Percentiles rank a stretch among this genome's conserved stretches.
These are phyloP conservation scores for Penicillium corylophilum DNA, from an alignment of 2,329 filamentous ascomycete genomes.

Conservation along the genomic window DNA sequence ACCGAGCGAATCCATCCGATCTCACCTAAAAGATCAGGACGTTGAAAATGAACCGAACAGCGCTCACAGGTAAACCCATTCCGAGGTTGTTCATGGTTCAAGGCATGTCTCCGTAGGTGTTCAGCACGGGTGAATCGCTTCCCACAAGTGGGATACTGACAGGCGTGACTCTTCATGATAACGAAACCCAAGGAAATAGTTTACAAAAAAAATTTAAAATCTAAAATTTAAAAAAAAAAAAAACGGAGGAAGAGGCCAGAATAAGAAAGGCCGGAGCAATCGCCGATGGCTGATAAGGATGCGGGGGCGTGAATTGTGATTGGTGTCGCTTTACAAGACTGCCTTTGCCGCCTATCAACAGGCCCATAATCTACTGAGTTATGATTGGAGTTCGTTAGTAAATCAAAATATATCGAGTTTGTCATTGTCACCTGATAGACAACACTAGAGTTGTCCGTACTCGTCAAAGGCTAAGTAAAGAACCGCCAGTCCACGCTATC, in stretches of 20 bases:
- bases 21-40: conserved; percentile 59
- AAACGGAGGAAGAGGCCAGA: background rate
- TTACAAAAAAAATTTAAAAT: background rate
- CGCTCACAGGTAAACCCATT: conserved; percentile 54
- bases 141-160: conserved; percentile 13
- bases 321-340: conserved; percentile 4
- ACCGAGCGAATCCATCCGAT: background rate
- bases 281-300: conserved; percentile 19
- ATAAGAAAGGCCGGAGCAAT: conserved; percentile 5
- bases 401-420: too few species aligned
- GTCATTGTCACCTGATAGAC: too few species aligned
- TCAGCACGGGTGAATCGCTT: conserved; percentile 56
- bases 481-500: too few species aligned
- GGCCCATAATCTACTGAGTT: background rate
- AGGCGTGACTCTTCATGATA: conserved; percentile 15
- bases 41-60: conserved; percentile 62
- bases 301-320: conserved; percentile 12
- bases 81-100: conserved; percentile 57
- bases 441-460: too few species aligned
- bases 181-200: too few species aligned
- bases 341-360: background rate
- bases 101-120: conserved; percentile 57
- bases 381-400: too few species aligned
- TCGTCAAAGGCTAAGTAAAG: too few species aligned
- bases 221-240: background rate